Evolutionary conservation across 805 yeast genomes (phyloP).

Genomic region (Wickerhamiella brachini): DNA sequence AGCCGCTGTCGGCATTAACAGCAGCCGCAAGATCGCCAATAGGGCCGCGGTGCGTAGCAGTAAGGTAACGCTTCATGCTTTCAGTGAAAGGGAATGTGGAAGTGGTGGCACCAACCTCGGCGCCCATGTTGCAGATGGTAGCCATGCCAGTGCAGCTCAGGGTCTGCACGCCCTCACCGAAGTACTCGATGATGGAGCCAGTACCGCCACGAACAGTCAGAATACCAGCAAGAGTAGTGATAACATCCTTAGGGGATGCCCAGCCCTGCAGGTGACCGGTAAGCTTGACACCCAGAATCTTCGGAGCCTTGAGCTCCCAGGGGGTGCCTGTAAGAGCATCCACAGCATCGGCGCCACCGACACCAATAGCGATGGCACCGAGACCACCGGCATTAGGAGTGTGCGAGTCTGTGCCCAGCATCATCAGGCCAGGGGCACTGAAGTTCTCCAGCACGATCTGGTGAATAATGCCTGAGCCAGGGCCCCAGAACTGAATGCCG

Average conservation of each 20-base stretch:
- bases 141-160: constrained; percentile 98
- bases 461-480: constrained; percentile 97
- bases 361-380: constrained; percentile 98
- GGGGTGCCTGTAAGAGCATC: constrained; percentile 95
- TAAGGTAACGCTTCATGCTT: constrained; percentile 63
- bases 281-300: constrained; percentile 82
- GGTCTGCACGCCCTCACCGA: constrained; percentile 83
- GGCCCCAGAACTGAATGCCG: constrained; percentile 98
- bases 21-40: constrained; percentile 69
- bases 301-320: constrained; percentile 98
- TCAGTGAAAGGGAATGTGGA: constrained; percentile 90
- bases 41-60: constrained; percentile 71
- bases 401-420: constrained; percentile 97
- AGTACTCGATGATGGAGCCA: constrained; percentile 90
- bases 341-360: constrained; percentile 99
- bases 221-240: constrained; percentile 80
- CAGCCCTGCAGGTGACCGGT: constrained; percentile 84
- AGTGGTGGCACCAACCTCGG: constrained; percentile 98
- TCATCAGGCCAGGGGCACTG: constrained; percentile 91
- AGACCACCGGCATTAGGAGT: constrained; percentile 99
- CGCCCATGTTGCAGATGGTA: constrained; percentile 99
- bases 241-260: constrained; percentile 96
- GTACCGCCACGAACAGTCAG: constrained; percentile 97
- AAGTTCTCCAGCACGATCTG: constrained; percentile 95
- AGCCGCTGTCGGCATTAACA: constrained; percentile 34